A percentile compares a stretch with the other conserved stretches of the same genome.
Conservation (phyloP, 2,329 filamentous ascomycete species). For the Beauveria sp. region DNA sequence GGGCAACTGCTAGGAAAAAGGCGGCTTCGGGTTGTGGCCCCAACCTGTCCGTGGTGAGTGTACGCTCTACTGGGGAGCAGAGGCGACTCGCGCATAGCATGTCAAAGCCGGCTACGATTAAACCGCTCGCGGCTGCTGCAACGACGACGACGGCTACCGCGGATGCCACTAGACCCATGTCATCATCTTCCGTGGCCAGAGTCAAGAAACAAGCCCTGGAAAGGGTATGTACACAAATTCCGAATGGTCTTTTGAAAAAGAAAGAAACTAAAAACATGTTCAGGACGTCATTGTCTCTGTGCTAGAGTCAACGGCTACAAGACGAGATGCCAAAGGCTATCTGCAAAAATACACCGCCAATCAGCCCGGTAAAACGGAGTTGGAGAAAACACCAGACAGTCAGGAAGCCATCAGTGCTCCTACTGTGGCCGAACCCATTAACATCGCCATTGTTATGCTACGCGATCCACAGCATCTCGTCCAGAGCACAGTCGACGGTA, state of each 20-base stretch:
- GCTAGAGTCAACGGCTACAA: conserved; percentile 81
- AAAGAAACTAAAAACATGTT: not conserved
- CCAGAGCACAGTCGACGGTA: conserved; percentile 60
- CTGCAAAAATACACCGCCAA: conserved; percentile 67
- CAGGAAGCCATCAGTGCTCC: conserved; percentile 4
- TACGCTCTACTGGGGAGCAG: conserved; percentile 5
- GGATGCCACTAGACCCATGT: conserved; percentile 20
- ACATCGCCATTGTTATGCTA: conserved; percentile 82
- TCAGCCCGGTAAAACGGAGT: conserved; percentile 18
- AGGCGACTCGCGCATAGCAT: conserved; percentile 4
- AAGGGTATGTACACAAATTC: conserved; percentile 19
- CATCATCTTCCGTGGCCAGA: conserved; percentile 22
- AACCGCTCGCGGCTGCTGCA: conserved; percentile 10
- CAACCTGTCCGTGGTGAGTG: conserved; percentile 11
- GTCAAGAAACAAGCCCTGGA: conserved; percentile 26
- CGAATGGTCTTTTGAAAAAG: not conserved
- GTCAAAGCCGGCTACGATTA: not conserved
- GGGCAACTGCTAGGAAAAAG: conserved; percentile 33
- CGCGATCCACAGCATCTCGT: conserved; percentile 64
- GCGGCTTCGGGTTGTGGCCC: conserved; percentile 24
- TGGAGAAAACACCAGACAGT: conserved; percentile 14
- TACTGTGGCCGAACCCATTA: conserved; percentile 23
- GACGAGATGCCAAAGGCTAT: conserved; percentile 86
- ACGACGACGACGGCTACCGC: not conserved
- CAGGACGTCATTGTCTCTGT: conserved; percentile 83